A percentile compares a stretch with the other conserved stretches of the same genome.
Evolutionary conservation across 2,329 filamentous ascomycete genomes (phyloP).

Genomic region (Phoma herbarum): DNA sequence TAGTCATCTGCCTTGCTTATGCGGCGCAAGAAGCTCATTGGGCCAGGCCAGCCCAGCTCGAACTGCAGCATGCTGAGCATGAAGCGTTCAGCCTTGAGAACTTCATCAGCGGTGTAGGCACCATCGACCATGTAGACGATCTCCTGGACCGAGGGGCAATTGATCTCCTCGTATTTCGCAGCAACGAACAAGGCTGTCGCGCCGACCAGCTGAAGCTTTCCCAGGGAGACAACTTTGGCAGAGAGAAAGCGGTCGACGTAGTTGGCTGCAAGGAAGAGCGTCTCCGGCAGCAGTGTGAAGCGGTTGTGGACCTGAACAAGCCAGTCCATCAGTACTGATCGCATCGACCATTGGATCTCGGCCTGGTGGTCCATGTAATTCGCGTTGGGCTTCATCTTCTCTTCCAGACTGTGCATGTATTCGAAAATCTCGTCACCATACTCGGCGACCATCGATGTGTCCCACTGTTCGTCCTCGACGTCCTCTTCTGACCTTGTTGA

Average conservation of each 20-base stretch:
- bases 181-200: constrained; percentile 96
- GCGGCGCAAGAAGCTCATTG: constrained; percentile 95
- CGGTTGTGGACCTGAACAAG: constrained; percentile 93
- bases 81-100: constrained; percentile 95
- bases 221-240: constrained; percentile 91
- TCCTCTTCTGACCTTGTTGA: constrained; percentile 73
- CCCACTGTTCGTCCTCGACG: constrained; percentile 87
- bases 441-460: constrained; percentile 97
- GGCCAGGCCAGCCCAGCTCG: constrained; percentile 96
- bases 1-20: constrained; percentile 99
- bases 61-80: constrained; percentile 98
- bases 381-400: constrained; percentile 82
- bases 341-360: constrained; percentile 99
- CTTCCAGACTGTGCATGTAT: constrained; percentile 92
- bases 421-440: constrained; percentile 95
- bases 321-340: constrained; percentile 97
- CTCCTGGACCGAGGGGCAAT: constrained; percentile 92
- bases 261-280: constrained; percentile 92
- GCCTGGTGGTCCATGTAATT: constrained; percentile 97
- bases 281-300: constrained; percentile 91
- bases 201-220: constrained; percentile 94
- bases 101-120: constrained; percentile 88
- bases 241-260: constrained; percentile 97
- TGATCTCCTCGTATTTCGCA: constrained; percentile 98
- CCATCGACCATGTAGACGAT: constrained; percentile 98